These are phyloP conservation scores for Blastobotrys muscicola DNA, from an alignment of 805 yeast species.

Conservation along the genomic window DNA sequence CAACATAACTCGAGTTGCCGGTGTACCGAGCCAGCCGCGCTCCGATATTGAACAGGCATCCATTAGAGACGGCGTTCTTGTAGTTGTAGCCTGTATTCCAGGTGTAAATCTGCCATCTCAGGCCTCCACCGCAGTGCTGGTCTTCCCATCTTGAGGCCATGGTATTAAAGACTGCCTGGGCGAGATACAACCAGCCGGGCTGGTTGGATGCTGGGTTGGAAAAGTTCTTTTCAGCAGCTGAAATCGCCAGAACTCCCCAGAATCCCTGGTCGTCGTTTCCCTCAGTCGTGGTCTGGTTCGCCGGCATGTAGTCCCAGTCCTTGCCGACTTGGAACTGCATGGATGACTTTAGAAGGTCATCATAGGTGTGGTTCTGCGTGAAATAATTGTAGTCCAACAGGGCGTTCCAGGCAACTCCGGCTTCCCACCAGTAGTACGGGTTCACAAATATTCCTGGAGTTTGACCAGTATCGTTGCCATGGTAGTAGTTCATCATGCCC, in stretches of 20 bases:
- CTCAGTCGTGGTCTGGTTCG: constrained; percentile 73
- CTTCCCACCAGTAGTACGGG: constrained; percentile 91
- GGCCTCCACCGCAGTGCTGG: constrained; percentile 58
- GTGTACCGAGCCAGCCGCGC: constrained; percentile 80
- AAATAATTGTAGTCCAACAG: constrained; percentile 74
- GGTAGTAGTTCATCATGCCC: constrained; percentile 79
- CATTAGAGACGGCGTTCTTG: constrained; percentile 83
- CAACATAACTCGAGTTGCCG: constrained; percentile 57
- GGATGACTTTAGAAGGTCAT: constrained; percentile 47
- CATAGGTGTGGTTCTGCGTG: constrained; percentile 60
- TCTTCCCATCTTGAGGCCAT: constrained; percentile 76
- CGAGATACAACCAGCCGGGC: constrained; percentile 66
- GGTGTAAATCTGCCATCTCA: constrained; percentile 85
- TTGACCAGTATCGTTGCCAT: constrained; percentile 56
- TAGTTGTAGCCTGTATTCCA: constrained; percentile 86
- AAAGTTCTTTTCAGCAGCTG: constrained; percentile 80
- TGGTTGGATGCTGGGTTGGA: constrained; percentile 50
- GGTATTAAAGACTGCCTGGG: constrained; percentile 81
- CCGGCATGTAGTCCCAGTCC: constrained; percentile 61
- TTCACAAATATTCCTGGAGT: constrained; percentile 59
- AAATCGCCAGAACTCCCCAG: constrained; percentile 84
- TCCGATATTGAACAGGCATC: constrained; percentile 68
- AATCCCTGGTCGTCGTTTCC: constrained; percentile 93
- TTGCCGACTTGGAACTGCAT: constrained; percentile 57
- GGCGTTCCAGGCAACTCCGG: constrained; percentile 58